Base-by-base conservation (phyloP, 2,329 filamentous ascomycete species). In the Aspergillus arachidicola region DNA sequence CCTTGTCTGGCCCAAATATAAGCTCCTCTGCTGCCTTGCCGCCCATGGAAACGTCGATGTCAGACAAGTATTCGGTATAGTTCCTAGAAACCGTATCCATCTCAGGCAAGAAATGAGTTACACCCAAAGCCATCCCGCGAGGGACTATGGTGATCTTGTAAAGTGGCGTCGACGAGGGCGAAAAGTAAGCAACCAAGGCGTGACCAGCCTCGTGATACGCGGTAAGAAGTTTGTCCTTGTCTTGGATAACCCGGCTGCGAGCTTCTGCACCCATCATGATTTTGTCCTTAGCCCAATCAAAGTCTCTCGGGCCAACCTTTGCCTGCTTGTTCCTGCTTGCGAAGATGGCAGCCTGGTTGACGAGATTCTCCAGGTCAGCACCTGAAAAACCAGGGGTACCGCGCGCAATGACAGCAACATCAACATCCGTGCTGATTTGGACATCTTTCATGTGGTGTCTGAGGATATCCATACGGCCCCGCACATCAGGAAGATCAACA, bases 121-220 rank as follows among this genome's bases (percentile, higher is more conserved):
- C 87, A 64, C 95, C 95, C 9, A 98, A 85, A 28, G 91, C 87
- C 72, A 89, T 89, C 12, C 95, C 95, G 72, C 96, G 90, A 59
- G 95, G 94, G 72, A 99, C 90, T 71, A 99, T 96, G 0, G 95
- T 99, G 57, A 97, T 94, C 81, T 99, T 99, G 85, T 99, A 97
- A 1, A 99, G 85, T 36, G 91, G 91, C 66, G 86, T 89, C 58
- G 90, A 87, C 43, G 87, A 87, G 64, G 91, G 89, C 14, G 90
- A 92, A 70, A 94, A 93, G 73, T 97, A 89, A 61, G 91, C 90
- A 63, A 97, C 92, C 19, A 99, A 86, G 10, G 95, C 93, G 78
- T 99, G 95, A 2, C 95, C 95, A 61, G 94, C 96, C 81, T 99
- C 95, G 74, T 97, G 93, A 73, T 96, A 97, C 1, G 93, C 93